Percentiles rank a stretch among this genome's conserved stretches.
phyloP scores from a whole-genome alignment of 768 basidiomycete species.

The Mrakia blollopis region DNA sequence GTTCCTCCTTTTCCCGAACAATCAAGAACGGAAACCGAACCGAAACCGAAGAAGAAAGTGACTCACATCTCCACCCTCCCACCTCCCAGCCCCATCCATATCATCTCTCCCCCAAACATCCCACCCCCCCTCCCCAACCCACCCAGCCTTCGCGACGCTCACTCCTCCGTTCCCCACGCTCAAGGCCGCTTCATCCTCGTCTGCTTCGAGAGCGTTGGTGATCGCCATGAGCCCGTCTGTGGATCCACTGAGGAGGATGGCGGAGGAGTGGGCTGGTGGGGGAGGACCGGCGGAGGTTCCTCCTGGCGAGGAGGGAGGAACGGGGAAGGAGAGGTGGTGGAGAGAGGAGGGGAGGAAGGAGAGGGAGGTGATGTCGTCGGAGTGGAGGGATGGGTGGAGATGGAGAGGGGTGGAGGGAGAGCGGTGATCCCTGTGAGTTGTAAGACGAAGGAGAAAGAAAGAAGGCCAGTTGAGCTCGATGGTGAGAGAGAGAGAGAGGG shows the following conservation, averaged over 20 bases:
- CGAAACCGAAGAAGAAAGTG: neutral
- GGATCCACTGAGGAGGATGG: slow-evolving; percentile 67
- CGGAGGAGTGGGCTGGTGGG: slow-evolving; percentile 26
- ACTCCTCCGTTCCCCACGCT: slow-evolving; percentile 74
- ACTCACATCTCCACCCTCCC: slow-evolving; percentile 53
- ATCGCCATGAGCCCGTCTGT: slow-evolving; percentile 73
- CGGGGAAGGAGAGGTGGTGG: slow-evolving; percentile 35
- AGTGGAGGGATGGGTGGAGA: slow-evolving; percentile 79
- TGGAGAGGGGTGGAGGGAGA: slow-evolving; percentile 64
- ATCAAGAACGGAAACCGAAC: too few species aligned
- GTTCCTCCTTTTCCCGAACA: too few species aligned
- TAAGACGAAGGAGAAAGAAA: neutral
- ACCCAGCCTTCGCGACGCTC: slow-evolving; percentile 59
- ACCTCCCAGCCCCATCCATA: slow-evolving; percentile 88
- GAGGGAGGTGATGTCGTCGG: slow-evolving; percentile 82
- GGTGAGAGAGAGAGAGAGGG: neutral
- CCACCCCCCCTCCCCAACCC: slow-evolving; percentile 59
- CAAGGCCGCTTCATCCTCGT: slow-evolving; percentile 80
- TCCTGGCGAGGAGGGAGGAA: slow-evolving; percentile 26
- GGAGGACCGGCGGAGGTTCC: slow-evolving; percentile 4
- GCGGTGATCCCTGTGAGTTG: slow-evolving; percentile 68
- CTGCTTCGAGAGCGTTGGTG: slow-evolving; percentile 53
- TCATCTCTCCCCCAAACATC: slow-evolving; percentile 78
- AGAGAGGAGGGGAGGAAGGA: slow-evolving; percentile 50
- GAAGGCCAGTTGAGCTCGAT: neutral